These are phyloP conservation scores for Rhizopogon salebrosus DNA, from an alignment of 768 basidiomycete species.

Conservation along the genomic window DNA sequence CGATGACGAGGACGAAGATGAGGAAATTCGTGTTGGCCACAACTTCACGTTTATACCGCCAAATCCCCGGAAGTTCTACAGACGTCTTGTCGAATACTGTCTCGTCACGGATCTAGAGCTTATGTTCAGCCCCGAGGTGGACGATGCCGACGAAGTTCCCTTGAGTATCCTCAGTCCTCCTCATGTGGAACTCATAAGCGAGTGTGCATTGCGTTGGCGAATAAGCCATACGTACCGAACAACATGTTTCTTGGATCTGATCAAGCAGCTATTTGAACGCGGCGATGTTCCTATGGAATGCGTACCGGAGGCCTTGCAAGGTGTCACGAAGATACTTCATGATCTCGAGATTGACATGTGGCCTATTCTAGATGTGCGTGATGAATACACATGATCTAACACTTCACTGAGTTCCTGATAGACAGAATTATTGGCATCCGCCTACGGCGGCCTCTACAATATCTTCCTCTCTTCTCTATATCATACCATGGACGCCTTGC, in stretches of 20 bases:
- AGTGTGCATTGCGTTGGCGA: constrained; percentile 88
- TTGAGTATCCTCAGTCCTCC: constrained; percentile 78
- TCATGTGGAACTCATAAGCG: constrained; percentile 80
- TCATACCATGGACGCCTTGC: constrained; percentile 74
- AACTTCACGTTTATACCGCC: constrained; percentile 90
- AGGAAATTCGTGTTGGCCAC: constrained; percentile 66
- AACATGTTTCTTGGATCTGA: constrained; percentile 78
- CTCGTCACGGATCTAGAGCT: constrained; percentile 81
- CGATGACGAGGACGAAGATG: constrained; percentile 45
- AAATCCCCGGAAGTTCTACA: constrained; percentile 81
- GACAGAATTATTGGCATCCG: constrained; percentile 63
- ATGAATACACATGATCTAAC: constrained; percentile 2
- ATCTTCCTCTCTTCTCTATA: constrained; percentile 83
- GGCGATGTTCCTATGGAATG: constrained; percentile 93
- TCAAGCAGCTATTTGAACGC: constrained; percentile 82
- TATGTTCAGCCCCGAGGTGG: constrained; percentile 87
- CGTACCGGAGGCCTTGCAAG: constrained; percentile 82
- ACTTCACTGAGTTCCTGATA: constrained; percentile 21
- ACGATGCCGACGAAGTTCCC: constrained; percentile 93
- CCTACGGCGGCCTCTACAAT: constrained; percentile 76
- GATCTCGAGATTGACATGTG: constrained; percentile 74
- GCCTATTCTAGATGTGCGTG: constrained; percentile 77
- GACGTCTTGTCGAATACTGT: constrained; percentile 76
- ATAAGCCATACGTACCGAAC: constrained; percentile 75
- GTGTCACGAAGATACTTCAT: constrained; percentile 61